A percentile compares a stretch with the other conserved stretches of the same genome.
Evolutionary conservation across 2,329 filamentous ascomycete species (phyloP).

Genomic region (Cladosporium sp.): DNA sequence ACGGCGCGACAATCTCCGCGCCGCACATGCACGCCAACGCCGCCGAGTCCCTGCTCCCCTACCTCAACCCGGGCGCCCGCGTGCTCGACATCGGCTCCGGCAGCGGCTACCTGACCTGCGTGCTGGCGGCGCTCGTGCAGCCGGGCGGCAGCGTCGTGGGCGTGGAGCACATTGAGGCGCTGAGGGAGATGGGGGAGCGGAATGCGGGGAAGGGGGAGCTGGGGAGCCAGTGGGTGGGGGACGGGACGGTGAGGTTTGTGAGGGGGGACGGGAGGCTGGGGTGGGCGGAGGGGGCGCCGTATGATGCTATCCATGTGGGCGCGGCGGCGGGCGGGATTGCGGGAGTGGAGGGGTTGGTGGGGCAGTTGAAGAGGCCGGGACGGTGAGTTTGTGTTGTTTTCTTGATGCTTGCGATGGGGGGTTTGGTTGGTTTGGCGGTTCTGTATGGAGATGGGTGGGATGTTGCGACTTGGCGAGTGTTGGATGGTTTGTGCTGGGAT

Average conservation of each 20-base stretch:
- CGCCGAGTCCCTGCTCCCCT: conserved; percentile 55
- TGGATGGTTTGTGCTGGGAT: no score
- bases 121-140: conserved; percentile 71
- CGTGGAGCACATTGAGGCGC: conserved; percentile 44
- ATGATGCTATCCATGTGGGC: conserved; percentile 94
- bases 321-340: conserved; percentile 61
- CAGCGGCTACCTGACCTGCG: conserved; percentile 73
- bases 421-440: no score
- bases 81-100: conserved; percentile 47
- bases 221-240: conserved; percentile 53
- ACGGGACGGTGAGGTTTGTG: conserved; percentile 63
- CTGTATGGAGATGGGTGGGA: no score
- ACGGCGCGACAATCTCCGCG: conserved; percentile 63
- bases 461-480: no score
- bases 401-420: not conserved
- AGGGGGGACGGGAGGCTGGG: conserved; percentile 58
- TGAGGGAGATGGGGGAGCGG: conserved; percentile 35
- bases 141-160: conserved; percentile 41
- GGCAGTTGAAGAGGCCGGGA: conserved; percentile 73
- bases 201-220: conserved; percentile 41
- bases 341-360: conserved; percentile 65
- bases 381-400: conserved; percentile 35
- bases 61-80: conserved; percentile 45
- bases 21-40: conserved; percentile 68
- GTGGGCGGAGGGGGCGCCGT: conserved; percentile 48